Percentiles rank a stretch among this genome's conserved stretches.
Evolutionary conservation across 306 rosid species (phyloP).

Genomic region (Casuarina glauca): DNA sequence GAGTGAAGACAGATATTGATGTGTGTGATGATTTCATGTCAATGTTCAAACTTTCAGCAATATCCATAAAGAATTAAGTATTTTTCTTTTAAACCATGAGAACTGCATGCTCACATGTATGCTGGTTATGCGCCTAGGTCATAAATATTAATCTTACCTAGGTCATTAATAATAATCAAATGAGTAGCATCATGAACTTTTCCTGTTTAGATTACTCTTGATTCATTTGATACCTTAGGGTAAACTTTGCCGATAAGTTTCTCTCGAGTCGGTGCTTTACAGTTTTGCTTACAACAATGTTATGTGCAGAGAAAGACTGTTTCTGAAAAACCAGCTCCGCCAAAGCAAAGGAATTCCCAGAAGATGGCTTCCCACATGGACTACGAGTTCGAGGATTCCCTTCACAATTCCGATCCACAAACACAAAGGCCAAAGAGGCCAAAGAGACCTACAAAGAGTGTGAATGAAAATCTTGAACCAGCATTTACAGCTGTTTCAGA

Average conservation of each 20-base stretch:
- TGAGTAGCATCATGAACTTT: not conserved
- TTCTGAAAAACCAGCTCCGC: conserved; percentile 44
- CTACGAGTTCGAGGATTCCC: conserved; percentile 47
- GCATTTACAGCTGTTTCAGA: conserved; percentile 39
- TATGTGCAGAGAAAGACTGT: conserved; percentile 65
- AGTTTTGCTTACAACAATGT: conserved; percentile 29
- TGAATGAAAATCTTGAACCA: conserved; percentile 63
- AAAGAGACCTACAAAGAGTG: conserved; percentile 69
- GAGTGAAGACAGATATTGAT: no score
- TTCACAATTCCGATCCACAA: conserved; percentile 41
- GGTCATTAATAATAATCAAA: not conserved
- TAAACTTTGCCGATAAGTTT: not conserved
- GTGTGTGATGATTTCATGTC: no score
- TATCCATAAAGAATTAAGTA: no score
- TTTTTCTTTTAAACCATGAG: no score
- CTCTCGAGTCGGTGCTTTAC: conserved; percentile 11
- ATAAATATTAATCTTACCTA: not conserved
- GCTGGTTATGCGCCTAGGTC: not conserved
- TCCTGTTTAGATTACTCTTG: not conserved
- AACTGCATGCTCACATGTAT: not conserved
- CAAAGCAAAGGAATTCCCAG: conserved; percentile 47
- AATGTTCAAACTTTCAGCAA: no score
- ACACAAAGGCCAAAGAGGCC: conserved; percentile 62
- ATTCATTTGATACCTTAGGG: conserved; percentile 13
- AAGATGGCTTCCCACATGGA: conserved; percentile 38